Base-by-base conservation (phyloP, 768 basidiomycete species). In the Fistulinella prunicolor region DNA sequence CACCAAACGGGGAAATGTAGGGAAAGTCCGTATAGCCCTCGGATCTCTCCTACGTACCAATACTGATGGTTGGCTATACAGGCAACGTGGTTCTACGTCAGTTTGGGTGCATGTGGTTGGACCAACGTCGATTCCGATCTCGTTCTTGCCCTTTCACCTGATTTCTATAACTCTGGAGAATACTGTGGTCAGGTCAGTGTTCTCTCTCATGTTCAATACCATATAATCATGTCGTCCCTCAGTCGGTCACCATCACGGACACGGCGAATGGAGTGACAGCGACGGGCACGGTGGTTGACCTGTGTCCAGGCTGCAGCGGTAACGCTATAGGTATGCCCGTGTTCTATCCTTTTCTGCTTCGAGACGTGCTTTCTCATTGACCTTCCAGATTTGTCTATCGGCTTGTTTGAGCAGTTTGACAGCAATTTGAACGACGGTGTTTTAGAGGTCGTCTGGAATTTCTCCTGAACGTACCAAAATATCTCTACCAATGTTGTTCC, bases 21-120 rank as follows among this genome's bases (percentile, higher is more conserved):
- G 78, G 69, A 6, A 16, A 10, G 21, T 19, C n/a, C n/a, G n/a
- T n/a, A n/a, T n/a, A n/a, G n/a, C n/a, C n/a, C 34, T 14, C 24
- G 3, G 9, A 28, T 2, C 21, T 8, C 26, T 7, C 12, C 16
- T 4, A 19, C 16, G 32, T 34, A 16, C 16, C 29, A 26, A n/a
- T n/a, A n/a, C n/a, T 49, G 12, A 55, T 20, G 12, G 37, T 34
- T 36, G 47, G 47, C 30, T 47, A 9, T 28, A 3, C 52, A 86
- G 85, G 85, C 76, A 38, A 86, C 83, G 23, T 86, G 75, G 75
- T 87, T 75, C 61, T 38, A 80, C 51, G 73, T 71, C 42, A 82
- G 64, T 23, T 61, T 73, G 24, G 85, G 84, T 24, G 83, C 85
- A 62, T 89, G 86, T 60, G 86, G 86, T 20, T 54, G 73, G 28